Evolutionary conservation across 1,139 yeast species (phyloP), one percentile per base, ranked within the genome.

Genomic region (Saccharomyces hybrid): DNA sequence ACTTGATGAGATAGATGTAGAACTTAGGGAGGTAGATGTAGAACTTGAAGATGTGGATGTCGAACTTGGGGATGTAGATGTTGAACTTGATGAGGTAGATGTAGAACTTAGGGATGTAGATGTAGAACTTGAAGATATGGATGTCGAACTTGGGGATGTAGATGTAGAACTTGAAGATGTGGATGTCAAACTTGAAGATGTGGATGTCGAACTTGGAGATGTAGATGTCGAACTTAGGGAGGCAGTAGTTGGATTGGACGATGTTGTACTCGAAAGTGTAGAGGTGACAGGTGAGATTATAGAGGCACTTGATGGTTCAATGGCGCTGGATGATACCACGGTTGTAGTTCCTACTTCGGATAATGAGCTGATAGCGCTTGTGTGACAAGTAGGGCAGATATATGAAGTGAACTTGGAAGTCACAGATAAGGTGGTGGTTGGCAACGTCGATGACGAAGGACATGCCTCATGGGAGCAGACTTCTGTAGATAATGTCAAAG

Each of bases 381-480:
- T 34, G 11, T 31, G 25, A 44, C 54, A 52, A 16, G 52, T 25
- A 14, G 41, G 47, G 29, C 54, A 52, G 3, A 52, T 28, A 19
- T 42, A 47, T 8, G 34, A n/a, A 13, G 52, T 49, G 14, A 7
- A 13, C 9, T 42, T 34, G 9, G 55, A 32, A 14, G 55, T 46
- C 8, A 50, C 44, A 11, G 51, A 48, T n/a, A 53, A 27, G 44
- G 49, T 48, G n/a, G 53, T 46, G 19, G 49, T 47, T 23, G 53
- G 42, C n/a, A 50, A 19, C n/a, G 46, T 89, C 60, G 97, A 91
- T 67, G 93, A 91, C 54, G 95, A 89, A 52, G 78, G 90, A 65
- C 87, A 90, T 62, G 95, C 86, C 68, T 86, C 96, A 11, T 80
- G 91, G 64, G 96, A 88, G 69, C 98, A 91, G 74, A 81, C 90